Evolutionary conservation across 1,284 basidiomycete species (phyloP), one percentile per base, ranked within the genome.

Genomic region (Heterobasidion occidentale): DNA sequence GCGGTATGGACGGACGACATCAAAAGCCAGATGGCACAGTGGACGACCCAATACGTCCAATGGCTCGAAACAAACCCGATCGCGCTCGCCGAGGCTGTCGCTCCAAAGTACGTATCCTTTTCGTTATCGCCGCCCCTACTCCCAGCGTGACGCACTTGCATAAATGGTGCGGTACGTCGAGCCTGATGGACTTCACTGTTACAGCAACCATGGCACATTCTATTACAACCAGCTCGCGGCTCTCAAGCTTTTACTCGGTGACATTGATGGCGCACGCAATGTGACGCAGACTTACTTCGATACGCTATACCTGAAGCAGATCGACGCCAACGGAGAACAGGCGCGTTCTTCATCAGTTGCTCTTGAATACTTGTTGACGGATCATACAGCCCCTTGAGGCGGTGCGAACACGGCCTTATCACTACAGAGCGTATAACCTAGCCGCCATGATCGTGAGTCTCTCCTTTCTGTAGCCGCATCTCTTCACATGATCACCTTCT

Each of bases 201-300:
- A 15, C 58, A 88, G 84, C 66, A 87, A 87, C 60, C 84, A 88
- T 60, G 77, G 79, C 33, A 74, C 77, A 1, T 81, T 78, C 64
- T 84, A 77, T 52, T 67, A 68, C 55, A 71, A 63, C 51, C 75
- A 77, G 61, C 56, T 74, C 5, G 69, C 73, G 0, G 65, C 74
- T 1, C 63, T 70, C 35, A 67, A 77, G 62, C 63, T 76, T 44
- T 64, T 70, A 42, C 52, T 69, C 7, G 71, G 71, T n/a, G 73
- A 77, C 58, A 62, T 59, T 5, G 58, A 56, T 12, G 68, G 66
- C 12, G 75, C 74, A 1, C 63, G 67, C 56, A 55, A 55, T 9
- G 68, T 68, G 14, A 52, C 73, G 20, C 59, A 71, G 34, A 62
- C 65, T 44, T 77, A 71, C 63, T 77, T 76, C 60, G 63, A 56